Conservation (phyloP, 2,329 filamentous ascomycete genomes). For the Diaporthe caulivora region DNA sequence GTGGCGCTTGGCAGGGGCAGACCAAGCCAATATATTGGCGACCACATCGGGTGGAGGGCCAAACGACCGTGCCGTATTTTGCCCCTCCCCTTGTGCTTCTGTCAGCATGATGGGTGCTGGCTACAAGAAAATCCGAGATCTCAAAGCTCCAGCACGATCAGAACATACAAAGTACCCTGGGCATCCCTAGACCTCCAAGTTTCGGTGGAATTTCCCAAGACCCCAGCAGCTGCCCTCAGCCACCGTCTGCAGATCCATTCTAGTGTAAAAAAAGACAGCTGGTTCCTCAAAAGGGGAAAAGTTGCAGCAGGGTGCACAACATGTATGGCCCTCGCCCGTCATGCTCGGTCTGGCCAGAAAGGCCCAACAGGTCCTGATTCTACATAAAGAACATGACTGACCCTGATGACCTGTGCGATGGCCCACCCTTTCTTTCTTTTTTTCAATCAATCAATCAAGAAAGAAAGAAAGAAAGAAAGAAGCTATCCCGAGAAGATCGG, state of each 20-base stretch:
- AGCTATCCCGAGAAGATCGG: too few species aligned
- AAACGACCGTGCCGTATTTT: neutral
- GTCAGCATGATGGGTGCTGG: neutral
- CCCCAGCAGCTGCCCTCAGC: neutral
- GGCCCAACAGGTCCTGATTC: too few species aligned
- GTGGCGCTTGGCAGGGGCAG: constrained; percentile 16
- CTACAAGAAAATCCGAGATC: neutral
- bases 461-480: too few species aligned
- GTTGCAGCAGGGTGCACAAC: too few species aligned
- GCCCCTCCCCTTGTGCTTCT: neutral
- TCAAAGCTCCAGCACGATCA: neutral
- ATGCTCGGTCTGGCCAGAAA: neutral
- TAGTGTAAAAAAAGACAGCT: neutral
- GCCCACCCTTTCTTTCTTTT: neutral
- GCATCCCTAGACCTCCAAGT: neutral
- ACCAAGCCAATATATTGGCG: constrained; percentile 26
- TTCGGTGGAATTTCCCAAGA: neutral
- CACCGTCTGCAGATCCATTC: too few species aligned
- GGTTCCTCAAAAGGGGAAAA: too few species aligned
- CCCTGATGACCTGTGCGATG: too few species aligned
- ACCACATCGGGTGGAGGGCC: neutral
- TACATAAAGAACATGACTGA: too few species aligned
- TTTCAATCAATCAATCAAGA: too few species aligned
- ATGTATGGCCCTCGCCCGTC: neutral
- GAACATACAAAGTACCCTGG: neutral